phyloP scores from a whole-genome alignment of 257 asterid genomes.

The Misopates orontium region DNA sequence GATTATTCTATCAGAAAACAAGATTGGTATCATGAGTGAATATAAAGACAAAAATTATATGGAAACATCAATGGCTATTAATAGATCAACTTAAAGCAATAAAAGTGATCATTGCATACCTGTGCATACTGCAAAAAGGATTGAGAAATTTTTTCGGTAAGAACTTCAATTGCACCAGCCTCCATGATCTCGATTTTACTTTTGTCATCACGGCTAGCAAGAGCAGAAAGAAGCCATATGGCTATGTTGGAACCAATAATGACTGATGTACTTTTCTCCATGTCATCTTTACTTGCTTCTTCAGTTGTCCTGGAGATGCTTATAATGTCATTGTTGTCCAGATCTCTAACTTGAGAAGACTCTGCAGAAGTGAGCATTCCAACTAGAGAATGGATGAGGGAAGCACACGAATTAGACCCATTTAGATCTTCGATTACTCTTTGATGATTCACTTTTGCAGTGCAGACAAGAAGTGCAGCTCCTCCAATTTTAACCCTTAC shows the following conservation, averaged over 20 bases:
- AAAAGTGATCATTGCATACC: constrained; percentile 42
- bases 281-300: constrained; percentile 41
- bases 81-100: constrained; percentile 9
- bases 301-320: constrained; percentile 68
- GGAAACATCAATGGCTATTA: not conserved
- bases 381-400: constrained; percentile 77
- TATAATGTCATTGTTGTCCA: constrained; percentile 48
- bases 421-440: constrained; percentile 74
- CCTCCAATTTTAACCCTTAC: constrained; percentile 81
- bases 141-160: constrained; percentile 74
- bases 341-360: constrained; percentile 53
- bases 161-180: constrained; percentile 91
- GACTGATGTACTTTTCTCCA: constrained; percentile 66
- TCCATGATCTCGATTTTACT: constrained; percentile 79
- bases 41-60: constrained; percentile 12
- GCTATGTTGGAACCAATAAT: constrained; percentile 74
- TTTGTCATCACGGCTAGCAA: constrained; percentile 73
- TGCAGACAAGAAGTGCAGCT: constrained; percentile 87
- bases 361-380: constrained; percentile 62
- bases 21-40: constrained; percentile 17
- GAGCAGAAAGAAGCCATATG: constrained; percentile 85
- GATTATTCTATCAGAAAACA: constrained; percentile 8
- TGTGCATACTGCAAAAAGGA: constrained; percentile 62
- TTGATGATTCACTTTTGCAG: constrained; percentile 78
- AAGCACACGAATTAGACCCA: constrained; percentile 55